Base-by-base conservation (phyloP, 768 basidiomycete species). In the Hygrocybe coccinea region DNA sequence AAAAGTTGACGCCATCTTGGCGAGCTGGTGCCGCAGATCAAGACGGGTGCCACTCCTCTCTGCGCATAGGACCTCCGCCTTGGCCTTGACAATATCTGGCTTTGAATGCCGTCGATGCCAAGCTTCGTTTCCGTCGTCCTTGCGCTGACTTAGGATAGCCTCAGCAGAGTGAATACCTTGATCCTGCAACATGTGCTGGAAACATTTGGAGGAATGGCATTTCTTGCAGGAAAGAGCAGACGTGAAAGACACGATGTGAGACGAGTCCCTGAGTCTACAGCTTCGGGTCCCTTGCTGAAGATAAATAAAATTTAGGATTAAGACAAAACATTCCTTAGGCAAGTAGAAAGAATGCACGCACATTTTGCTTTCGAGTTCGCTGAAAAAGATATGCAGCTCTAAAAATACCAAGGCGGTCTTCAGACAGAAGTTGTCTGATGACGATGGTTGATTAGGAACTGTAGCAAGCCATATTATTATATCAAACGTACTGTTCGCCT, bases 1-100 rank as follows among this genome's bases (percentile, higher is more conserved):
- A 59, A 80, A 87, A 19, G 68, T 71, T 52, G 72, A 65, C 9
- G 87, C 82, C 19, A 78, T 68, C 43, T 79, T 64, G 5, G 71
- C 70, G 25, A 84, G 74, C 47, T 76, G 69, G 61, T 63, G 69
- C 58, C 39, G 59, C 55, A 56, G 61, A 45, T 68, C 73, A 50
- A 63, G 74, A 61, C 62, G 59, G 15, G 50, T 60, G 11, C 81
- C 82, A 15, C 62, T 36, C 61, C 57, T 63, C 63, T 69, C 69
- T 34, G 54, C 55, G 3, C 56, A 35, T 17, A 65, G 53, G 19
- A 71, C 54, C 3, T 47, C 39, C 11, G 48, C 41, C 19, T 60
- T 43, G 0, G 50, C 60, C 19, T 59, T 36, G 0, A 50, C 60
- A n/a, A 37, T 37, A 5, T 56, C 33, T 34, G 34, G 24, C 17